Evolutionary conservation across 2,329 filamentous ascomycete genomes (phyloP).

Genomic region (Botrytis hyacinthi): DNA sequence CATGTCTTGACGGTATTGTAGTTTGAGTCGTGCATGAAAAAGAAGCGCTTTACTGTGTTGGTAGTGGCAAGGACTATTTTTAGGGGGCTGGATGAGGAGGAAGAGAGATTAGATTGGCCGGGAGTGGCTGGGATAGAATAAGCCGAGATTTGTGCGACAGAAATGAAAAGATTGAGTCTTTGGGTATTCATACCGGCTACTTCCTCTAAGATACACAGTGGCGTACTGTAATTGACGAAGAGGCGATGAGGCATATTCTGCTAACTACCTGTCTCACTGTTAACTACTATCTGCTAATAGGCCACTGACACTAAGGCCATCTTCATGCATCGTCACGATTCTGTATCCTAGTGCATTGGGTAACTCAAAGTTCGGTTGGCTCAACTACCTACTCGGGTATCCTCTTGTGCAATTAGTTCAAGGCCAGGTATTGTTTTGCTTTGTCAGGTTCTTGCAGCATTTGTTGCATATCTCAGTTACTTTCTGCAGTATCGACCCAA

Average conservation of each 20-base stretch:
- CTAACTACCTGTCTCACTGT: not conserved
- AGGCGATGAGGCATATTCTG: not conserved
- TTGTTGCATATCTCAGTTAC: conserved; percentile 18
- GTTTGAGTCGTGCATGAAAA: not conserved
- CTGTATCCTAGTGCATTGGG: not conserved
- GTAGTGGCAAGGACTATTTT: not conserved
- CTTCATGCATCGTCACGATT: not conserved
- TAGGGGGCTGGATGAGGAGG: not conserved
- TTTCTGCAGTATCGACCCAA: not conserved
- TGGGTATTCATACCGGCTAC: not conserved
- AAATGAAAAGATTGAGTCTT: not conserved
- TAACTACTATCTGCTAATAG: not conserved
- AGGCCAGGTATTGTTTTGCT: not conserved
- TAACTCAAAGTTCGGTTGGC: not conserved
- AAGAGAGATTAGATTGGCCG: conserved; percentile 2
- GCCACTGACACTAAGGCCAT: not conserved
- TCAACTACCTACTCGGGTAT: not conserved
- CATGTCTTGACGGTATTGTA: not conserved
- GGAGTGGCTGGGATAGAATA: not conserved
- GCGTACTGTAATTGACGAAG: not conserved
- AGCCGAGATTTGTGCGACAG: not conserved
- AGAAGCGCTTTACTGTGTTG: conserved; percentile 7
- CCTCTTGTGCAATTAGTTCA: not conserved
- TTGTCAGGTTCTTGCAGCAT: not conserved
- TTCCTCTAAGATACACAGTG: not conserved